Evolutionary conservation across 306 rosid species (phyloP), one percentile per base, ranked within the genome.

Genomic region (Biancaea sappan): DNA sequence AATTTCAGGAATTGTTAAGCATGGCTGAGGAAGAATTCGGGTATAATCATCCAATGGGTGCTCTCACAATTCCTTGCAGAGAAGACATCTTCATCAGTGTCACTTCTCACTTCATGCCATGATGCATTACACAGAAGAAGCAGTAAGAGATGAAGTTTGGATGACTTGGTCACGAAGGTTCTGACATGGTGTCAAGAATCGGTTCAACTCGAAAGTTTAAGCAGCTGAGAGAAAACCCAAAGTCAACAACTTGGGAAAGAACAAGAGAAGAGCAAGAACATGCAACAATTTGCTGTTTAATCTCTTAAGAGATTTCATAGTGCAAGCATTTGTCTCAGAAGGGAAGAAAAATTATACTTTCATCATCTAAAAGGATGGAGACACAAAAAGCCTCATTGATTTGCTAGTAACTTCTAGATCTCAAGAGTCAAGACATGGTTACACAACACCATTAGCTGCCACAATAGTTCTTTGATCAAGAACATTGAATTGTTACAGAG

Each of bases 21-120:
- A 61, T 74, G 77, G 80, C 71, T 31, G 80, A 79, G 47, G 78
- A 78, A 63, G 83, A 74, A 71, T 82, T 78, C 6, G 86, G 83
- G 14, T 82, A 54, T 72, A 41, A 78, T 74, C 86, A 83, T 52
- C 79, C 75, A 7, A 77, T 75, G 81, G 84, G 86, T n/a, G 86
- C 79, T 28, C 73, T 83, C 38, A 79, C 81, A 9, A 71, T 79
- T 52, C 86, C 86, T 47, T 82, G 86, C 66, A 78, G 34, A 18
- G 78, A 78, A 69, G 83, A 74, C 6, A 40, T 66, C 38, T 82
- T 82, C 22, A 3, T 73, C 13, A 60, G 58, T 34, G 69, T 82
- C 72, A 77, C 86, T 68, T 78, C 86, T 74, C 69, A 1, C 18
- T 63, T 37, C 9, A 29, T 13, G 1, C 32, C 32, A 5, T 63